Evolutionary conservation across 1,284 basidiomycete species (phyloP), one percentile per base, ranked within the genome.

Genomic region (Acaromyces ingoldii): DNA sequence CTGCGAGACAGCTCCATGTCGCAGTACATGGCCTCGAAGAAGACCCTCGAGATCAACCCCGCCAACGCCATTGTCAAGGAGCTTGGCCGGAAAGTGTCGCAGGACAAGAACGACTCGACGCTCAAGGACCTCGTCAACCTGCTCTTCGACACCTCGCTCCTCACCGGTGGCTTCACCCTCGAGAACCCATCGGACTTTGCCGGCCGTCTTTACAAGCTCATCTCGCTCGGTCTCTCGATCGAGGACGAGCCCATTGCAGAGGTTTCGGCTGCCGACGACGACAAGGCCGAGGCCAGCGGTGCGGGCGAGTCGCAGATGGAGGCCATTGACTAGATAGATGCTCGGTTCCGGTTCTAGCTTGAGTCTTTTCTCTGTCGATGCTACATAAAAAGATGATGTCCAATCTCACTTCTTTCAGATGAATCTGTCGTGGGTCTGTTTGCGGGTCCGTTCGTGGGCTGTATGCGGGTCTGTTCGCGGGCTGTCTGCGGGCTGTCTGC

Each of bases 1-100:
- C 87, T 97, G 57, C 89, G 93, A 70, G 93, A 98, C 78, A 91
- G 92, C 22, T 92, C 89, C 59, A 96, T 98, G 93, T 96, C 91
- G 28, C 92, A 90, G 42, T 97, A 97, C 84, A 96, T 97, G 92
- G 73, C 75, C 36, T 67, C 61, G 51, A 97, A 97, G 85, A 97
- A 97, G 88, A 97, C 93, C 17, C 84, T 98, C 65, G 93, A 98
- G 82, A 84, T 98, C 69, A 97, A 98, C 85, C 88, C 92, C 17
- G 79, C 78, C 68, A 92, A 98, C 81, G 80, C 89, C 43, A 96
- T 98, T 80, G 82, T 98, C 80, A 91, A 90, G 82, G 93, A 97
- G 81, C 83, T 98, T 75, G 89, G 86, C 81, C 83, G 84, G 73
- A 96, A 96, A 82, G 89, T 96, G 62, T 81, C 88, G 53, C 89